These are phyloP conservation scores for Arthroderma sp. DNA, from an alignment of 2,329 filamentous ascomycete genomes.

Conservation along the genomic window DNA sequence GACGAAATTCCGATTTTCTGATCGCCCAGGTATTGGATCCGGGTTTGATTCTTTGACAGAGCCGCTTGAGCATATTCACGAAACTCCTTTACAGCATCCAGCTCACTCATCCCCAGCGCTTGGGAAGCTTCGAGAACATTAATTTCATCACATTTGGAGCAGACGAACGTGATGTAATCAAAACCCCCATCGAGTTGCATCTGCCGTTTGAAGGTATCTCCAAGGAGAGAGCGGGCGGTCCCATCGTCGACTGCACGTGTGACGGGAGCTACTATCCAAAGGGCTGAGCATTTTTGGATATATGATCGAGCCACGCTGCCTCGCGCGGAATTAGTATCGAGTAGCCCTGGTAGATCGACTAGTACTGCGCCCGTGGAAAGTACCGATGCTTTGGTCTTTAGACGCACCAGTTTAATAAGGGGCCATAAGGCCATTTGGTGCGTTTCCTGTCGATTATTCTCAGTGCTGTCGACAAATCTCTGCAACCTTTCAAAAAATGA, in stretches of 20 bases:
- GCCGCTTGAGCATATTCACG: no score
- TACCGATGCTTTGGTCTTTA: conserved; percentile 38
- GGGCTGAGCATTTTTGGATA: conserved; percentile 45
- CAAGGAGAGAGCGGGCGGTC: conserved; percentile 43
- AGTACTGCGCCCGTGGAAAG: conserved; percentile 42
- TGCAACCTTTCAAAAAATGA: conserved; percentile 37
- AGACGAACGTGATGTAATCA: conserved; percentile 46
- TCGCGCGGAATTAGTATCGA: conserved; percentile 48
- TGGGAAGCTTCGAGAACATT: conserved; percentile 31
- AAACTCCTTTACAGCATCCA: background rate
- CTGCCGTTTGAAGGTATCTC: conserved; percentile 45
- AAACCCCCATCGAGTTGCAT: conserved; percentile 46
- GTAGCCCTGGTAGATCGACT: conserved; percentile 47
- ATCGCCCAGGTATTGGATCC: no score
- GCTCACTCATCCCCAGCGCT: background rate
- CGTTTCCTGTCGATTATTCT: conserved; percentile 23
- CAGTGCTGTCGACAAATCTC: conserved; percentile 43
- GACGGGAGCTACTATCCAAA: conserved; percentile 53
- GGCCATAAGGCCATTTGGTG: conserved; percentile 27
- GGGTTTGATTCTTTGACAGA: no score
- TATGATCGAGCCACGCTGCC: conserved; percentile 45
- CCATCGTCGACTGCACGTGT: conserved; percentile 48
- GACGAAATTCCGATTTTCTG: no score
- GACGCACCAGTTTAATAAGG: conserved; percentile 30
- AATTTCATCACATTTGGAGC: conserved; percentile 51